Conservation (phyloP, 345 rosid species). For the Gossypium rotundifolium region DNA sequence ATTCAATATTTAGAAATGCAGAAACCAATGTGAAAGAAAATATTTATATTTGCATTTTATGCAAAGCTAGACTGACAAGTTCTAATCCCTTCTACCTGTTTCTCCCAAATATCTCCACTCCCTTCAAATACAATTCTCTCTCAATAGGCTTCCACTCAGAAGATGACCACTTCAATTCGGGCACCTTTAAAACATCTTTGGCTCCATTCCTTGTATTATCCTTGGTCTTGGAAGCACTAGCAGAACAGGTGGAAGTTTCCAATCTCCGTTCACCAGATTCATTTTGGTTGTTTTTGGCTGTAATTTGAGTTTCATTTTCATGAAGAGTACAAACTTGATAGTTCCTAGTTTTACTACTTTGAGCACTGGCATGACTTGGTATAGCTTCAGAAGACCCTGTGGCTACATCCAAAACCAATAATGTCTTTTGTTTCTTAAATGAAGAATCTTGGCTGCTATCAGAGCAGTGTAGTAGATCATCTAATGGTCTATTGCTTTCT, state of each 20-base stretch:
- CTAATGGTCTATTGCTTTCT: constrained; percentile 16
- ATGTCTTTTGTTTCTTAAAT: constrained; percentile 60
- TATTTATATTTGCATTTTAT: constrained; percentile 6
- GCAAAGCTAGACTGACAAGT: constrained; percentile 4
- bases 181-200: constrained; percentile 26
- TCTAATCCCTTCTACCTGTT: constrained; percentile 60
- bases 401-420: constrained; percentile 19
- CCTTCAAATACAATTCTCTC: constrained; percentile 85
- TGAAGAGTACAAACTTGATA: constrained; percentile 3
- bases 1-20: neutral
- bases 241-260: constrained; percentile 22
- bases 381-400: constrained; percentile 19
- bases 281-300: constrained; percentile 14
- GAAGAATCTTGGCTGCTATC: constrained; percentile 31
- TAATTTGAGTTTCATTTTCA: constrained; percentile 31
- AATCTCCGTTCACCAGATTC: constrained; percentile 24
- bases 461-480: constrained; percentile 18
- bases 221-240: constrained; percentile 20
- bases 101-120: constrained; percentile 95
- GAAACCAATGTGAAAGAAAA: neutral
- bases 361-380: constrained; percentile 15
- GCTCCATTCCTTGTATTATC: constrained; percentile 25
- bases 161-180: constrained; percentile 33
- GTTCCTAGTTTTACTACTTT: constrained; percentile 12
- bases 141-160: constrained; percentile 83